Conservation (phyloP, 495 filamentous ascomycete genomes). For the Penicillium silybi region DNA sequence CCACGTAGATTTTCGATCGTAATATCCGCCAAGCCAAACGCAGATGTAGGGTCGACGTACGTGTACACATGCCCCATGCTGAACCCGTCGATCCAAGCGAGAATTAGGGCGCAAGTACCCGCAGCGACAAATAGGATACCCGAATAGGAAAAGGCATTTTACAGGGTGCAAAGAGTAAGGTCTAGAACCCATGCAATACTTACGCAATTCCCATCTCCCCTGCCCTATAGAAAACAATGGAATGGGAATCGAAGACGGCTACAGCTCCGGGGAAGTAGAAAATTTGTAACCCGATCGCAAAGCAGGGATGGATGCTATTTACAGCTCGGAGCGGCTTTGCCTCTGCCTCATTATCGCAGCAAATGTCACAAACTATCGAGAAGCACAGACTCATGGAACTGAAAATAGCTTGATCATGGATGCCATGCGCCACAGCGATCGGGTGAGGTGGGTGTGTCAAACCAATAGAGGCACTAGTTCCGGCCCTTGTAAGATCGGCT, state of each 20-base stretch:
- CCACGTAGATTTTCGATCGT: neutral
- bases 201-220: neutral
- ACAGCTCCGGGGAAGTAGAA: neutral
- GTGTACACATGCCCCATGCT: neutral
- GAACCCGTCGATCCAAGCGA: slow-evolving; percentile 8
- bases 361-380: neutral
- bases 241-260: neutral
- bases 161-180: neutral
- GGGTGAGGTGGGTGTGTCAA: neutral
- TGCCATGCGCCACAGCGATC: slow-evolving; percentile 10
- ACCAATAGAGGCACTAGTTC: neutral
- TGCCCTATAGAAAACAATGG: neutral
- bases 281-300: neutral
- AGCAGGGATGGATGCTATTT: neutral
- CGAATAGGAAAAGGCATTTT: neutral
- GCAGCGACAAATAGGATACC: neutral
- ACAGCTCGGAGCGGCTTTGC: neutral
- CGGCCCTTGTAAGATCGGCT: neutral
- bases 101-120: neutral
- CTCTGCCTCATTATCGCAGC: neutral
- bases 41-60: slow-evolving; percentile 1
- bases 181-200: neutral
- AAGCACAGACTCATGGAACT: neutral
- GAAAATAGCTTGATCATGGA: slow-evolving; percentile 1
- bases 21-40: neutral